Evolutionary conservation across 257 asterid species (phyloP).

Genomic region (Petunia axillaris): DNA sequence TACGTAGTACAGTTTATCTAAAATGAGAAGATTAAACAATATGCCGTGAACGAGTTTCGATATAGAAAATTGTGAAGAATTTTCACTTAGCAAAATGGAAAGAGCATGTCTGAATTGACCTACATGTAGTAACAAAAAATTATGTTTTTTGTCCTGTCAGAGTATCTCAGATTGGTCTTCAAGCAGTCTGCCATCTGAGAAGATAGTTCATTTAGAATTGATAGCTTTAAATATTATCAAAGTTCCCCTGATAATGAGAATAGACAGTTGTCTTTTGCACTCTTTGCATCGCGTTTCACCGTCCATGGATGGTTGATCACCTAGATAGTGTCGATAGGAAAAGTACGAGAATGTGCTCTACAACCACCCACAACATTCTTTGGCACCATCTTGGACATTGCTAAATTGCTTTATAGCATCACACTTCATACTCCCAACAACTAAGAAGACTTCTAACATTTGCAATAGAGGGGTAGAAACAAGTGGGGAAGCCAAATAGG

Average conservation of each 20-base stretch:
- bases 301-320: not conserved
- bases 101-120: too few relatives aligned
- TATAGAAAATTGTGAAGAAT: too few relatives aligned
- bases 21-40: too few relatives aligned
- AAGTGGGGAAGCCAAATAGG: not conserved
- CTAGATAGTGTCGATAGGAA: not conserved
- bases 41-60: too few relatives aligned
- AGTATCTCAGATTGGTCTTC: constrained; percentile 5
- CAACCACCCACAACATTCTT: not conserved
- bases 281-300: not conserved
- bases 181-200: not conserved
- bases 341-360: not conserved
- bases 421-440: not conserved
- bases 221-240: constrained; percentile 4
- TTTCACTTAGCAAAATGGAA: too few relatives aligned
- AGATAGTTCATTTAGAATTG: not conserved
- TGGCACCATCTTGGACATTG: constrained; percentile 10
- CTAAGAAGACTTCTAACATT: not conserved
- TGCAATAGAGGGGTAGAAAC: not conserved
- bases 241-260: not conserved
- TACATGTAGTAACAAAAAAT: not conserved
- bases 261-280: not conserved
- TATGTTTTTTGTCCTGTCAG: not conserved
- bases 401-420: not conserved
- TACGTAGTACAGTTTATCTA: too few relatives aligned